phyloP scores from a whole-genome alignment of 1,284 basidiomycete species.

The Sanghuangporus weigelae region DNA sequence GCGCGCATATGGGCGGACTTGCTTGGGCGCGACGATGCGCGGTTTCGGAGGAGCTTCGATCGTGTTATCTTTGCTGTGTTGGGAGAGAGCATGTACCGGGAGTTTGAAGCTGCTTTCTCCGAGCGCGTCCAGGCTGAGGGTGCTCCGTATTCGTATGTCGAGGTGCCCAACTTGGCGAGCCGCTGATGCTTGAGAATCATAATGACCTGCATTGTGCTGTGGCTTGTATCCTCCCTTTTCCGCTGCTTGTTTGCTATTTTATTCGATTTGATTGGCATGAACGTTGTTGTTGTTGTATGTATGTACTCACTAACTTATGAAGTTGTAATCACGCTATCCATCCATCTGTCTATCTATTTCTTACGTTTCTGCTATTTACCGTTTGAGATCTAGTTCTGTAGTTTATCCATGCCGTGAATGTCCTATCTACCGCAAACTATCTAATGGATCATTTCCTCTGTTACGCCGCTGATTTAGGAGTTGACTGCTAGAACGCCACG shows the following conservation, averaged over 20 bases:
- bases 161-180: neutral
- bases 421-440: too few relatives aligned
- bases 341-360: too few relatives aligned
- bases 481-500: too few relatives aligned
- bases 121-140: slow-evolving; percentile 9
- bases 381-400: too few relatives aligned
- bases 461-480: too few relatives aligned
- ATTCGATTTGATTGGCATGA: too few relatives aligned
- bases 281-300: too few relatives aligned
- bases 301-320: too few relatives aligned
- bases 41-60: slow-evolving; percentile 55
- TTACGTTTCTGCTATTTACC: too few relatives aligned
- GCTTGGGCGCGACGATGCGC: slow-evolving; percentile 38
- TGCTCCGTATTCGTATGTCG: slow-evolving; percentile 1
- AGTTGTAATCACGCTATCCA: too few relatives aligned
- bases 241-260: neutral
- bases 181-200: neutral
- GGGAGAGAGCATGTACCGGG: slow-evolving; percentile 43
- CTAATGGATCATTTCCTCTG: too few relatives aligned
- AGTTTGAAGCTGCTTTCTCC: slow-evolving; percentile 41
- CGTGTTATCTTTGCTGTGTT: slow-evolving; percentile 60
- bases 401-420: too few relatives aligned
- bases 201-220: neutral
- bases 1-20: slow-evolving; percentile 58
- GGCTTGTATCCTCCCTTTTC: neutral